These are phyloP conservation scores for Tolypocladium cylindrosporum DNA, from an alignment of 2,329 filamentous ascomycete genomes.

Conservation along the genomic window DNA sequence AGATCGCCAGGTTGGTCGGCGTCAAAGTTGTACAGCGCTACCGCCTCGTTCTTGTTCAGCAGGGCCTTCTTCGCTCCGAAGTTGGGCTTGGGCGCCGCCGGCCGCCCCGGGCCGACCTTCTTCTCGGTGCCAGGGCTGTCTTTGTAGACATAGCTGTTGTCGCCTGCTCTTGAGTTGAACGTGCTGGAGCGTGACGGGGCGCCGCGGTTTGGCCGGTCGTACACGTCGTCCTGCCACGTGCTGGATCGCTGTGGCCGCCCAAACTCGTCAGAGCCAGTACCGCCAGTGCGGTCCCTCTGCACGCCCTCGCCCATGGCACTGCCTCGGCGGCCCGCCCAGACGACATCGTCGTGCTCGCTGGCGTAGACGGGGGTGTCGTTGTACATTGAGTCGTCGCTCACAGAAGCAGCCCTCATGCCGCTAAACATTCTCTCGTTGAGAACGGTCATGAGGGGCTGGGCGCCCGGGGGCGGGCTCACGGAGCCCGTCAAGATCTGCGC, in stretches of 20 bases:
- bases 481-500: conserved; percentile 70
- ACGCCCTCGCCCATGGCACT: conserved; percentile 59
- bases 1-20: conserved; percentile 87
- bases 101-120: conserved; percentile 57
- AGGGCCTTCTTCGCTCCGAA: conserved; percentile 51
- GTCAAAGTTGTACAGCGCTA: conserved; percentile 90
- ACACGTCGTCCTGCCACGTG: conserved; percentile 69
- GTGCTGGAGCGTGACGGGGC: conserved; percentile 41
- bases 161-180: conserved; percentile 29
- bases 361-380: conserved; percentile 91
- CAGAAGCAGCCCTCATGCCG: conserved; percentile 40
- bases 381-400: conserved; percentile 62
- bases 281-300: conserved; percentile 21
- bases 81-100: conserved; percentile 81
- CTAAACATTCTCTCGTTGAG: conserved; percentile 79
- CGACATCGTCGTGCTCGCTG: conserved; percentile 67
- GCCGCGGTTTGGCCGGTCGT: conserved; percentile 47
- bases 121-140: conserved; percentile 30
- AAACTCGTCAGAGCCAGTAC: conserved; percentile 37
- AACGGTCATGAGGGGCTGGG: conserved; percentile 74
- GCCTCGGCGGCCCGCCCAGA: conserved; percentile 71
- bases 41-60: conserved; percentile 66
- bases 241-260: conserved; percentile 50
- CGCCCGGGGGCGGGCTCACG: conserved; percentile 68
- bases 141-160: conserved; percentile 45